Evolutionary conservation across 2,329 filamentous ascomycete species (phyloP).

Genomic region (Pseudofabraea citricarpa): DNA sequence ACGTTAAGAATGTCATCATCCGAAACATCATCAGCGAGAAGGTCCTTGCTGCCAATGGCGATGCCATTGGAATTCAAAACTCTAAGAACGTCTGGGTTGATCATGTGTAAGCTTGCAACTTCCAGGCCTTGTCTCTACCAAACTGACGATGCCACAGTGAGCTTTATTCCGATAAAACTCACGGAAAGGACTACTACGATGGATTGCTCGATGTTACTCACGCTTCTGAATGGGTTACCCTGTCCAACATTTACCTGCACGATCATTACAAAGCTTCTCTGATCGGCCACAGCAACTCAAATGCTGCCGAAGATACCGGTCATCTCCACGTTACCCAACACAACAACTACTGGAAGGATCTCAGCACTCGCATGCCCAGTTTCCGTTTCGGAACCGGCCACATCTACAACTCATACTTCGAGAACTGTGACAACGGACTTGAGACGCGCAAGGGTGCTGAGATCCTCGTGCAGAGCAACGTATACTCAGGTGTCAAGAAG

Average conservation of each 20-base stretch:
- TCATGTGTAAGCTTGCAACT: conserved; percentile 24
- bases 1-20: conserved; percentile 48
- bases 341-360: conserved; percentile 62
- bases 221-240: conserved; percentile 55
- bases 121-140: background rate
- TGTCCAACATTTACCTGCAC: conserved; percentile 45
- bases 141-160: background rate
- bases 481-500: conserved; percentile 38
- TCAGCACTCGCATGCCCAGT: conserved; percentile 58
- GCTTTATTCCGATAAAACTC: conserved; percentile 35
- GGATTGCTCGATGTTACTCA: conserved; percentile 61
- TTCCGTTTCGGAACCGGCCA: conserved; percentile 64
- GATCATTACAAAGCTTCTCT: conserved; percentile 58
- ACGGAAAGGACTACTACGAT: conserved; percentile 67
- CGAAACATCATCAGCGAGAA: conserved; percentile 50
- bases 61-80: conserved; percentile 45
- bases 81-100: conserved; percentile 45
- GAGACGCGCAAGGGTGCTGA: conserved; percentile 52
- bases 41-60: conserved; percentile 39
- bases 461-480: conserved; percentile 50
- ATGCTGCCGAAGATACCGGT: conserved; percentile 52
- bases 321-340: conserved; percentile 59
- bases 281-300: conserved; percentile 55
- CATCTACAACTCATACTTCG: conserved; percentile 49
- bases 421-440: conserved; percentile 43